Base-by-base conservation (phyloP, 2,329 filamentous ascomycete species). In the Penicillium sp. region DNA sequence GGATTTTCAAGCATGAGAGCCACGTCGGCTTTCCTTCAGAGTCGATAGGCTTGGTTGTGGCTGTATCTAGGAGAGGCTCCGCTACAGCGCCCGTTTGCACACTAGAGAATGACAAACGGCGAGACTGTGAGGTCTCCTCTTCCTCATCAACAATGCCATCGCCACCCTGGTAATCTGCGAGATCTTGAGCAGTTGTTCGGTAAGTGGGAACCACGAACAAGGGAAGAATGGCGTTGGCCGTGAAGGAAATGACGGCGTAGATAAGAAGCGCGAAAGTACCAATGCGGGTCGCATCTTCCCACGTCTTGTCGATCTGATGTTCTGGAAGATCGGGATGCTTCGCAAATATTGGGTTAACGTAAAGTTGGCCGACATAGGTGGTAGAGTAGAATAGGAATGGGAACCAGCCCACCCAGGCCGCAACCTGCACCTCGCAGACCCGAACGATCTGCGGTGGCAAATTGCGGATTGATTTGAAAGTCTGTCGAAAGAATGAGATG, bases 381-480 rank as follows among this genome's bases (percentile, higher is more conserved):
- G 89, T 94, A 4, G 88, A 88, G 71, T 97, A 97, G 69, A 94
- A 96, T 2, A 97, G 76, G 64, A 95, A 89, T 1, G 90, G 90
- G 57, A 96, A 97, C 80, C 91, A 96, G 36, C 88, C 91, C 41
- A 96, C 83, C 90, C 90, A 97, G 4, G 88, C 87, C 45, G 83
- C 90, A 54, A 91, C 81, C 61, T 93, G 86, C 0, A 90, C 84
- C 50, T 82, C 71, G 59, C 90, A 96, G 25, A 96, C 87, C 48
- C 80, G 83, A 47, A 78, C 78, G 50, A 93, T 88, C 65, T 94
- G 89, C 0, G 83, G 83, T 1, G 91, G 90, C 5, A 97, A 74
- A 26, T 82, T 78, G 55, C 77, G 80, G 49, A 95, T 85, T 0
- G 89, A 89, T 33, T 75, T 78, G 62, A 85, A 83, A 2, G 95